phyloP scores from a whole-genome alignment of 75 land plant species.

The Sequoia sempervirens region DNA sequence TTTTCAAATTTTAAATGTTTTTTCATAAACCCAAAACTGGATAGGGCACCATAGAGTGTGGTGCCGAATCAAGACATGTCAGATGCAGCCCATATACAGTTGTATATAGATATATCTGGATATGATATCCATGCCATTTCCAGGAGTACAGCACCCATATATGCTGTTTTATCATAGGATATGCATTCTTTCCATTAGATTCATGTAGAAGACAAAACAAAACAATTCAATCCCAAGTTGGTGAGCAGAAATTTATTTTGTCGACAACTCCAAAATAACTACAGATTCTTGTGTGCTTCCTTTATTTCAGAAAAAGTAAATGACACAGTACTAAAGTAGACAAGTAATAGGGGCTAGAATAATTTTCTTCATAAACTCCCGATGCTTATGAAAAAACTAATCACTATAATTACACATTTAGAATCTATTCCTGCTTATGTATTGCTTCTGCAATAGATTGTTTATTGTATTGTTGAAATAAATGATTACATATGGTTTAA shows the following conservation, averaged over 20 bases:
- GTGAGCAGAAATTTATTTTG: not conserved
- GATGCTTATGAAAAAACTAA: not conserved
- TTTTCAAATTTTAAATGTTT: too few species aligned
- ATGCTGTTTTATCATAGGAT: too few species aligned
- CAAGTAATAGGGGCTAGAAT: not conserved
- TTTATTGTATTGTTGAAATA: not conserved
- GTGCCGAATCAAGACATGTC: too few species aligned
- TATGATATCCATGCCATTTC: too few species aligned
- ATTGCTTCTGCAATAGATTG: not conserved
- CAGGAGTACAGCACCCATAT: too few species aligned
- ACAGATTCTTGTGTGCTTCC: not conserved
- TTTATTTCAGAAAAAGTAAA: not conserved
- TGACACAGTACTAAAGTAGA: not conserved
- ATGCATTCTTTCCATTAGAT: too few species aligned
- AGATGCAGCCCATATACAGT: too few species aligned
- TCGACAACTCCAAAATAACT: not conserved
- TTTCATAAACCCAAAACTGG: too few species aligned
- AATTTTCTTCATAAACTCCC: not conserved
- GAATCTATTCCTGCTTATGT: not conserved
- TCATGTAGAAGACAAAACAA: too few species aligned
- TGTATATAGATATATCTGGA: too few species aligned
- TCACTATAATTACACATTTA: not conserved
- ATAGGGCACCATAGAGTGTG: too few species aligned
- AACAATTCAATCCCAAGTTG: too few species aligned
- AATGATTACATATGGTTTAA: slow-evolving; percentile 1